Evolutionary conservation across 106 monocot genomes (phyloP), one percentile per base, ranked within the genome.

Genomic region (Posidonia australis): DNA sequence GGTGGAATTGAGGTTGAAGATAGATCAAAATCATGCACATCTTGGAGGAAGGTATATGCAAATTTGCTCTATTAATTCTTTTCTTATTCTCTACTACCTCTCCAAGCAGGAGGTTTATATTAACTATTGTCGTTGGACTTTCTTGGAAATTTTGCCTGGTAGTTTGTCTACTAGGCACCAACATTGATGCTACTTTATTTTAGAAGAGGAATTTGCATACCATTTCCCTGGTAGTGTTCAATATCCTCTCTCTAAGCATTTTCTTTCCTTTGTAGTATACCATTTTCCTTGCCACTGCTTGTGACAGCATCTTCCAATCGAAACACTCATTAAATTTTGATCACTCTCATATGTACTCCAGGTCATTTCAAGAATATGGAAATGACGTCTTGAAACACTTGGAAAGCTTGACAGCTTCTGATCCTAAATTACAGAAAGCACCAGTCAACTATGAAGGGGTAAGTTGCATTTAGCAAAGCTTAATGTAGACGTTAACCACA

Each of bases 281-380:
- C 36, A 36, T 36, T 36, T 36, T 4, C 5, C 36, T 4, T 36
- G 36, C 2, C 36, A 36, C 36, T 36, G 7, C 36, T n/a, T n/a
- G n/a, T n/a, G n/a, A n/a, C 36, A 36, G 7, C 36, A 36, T 36
- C 36, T 7, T 36, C 7, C 5, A 36, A 36, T 36, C n/a, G n/a
- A n/a, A 36, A 7, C 36, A 7, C 36, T 7, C 36, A 36, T 36
- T 7, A 36, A 36, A 36, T 36, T 36, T 36, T 36, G 36, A 36
- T 36, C 7, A 36, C 7, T 36, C 2, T 36, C 36, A 36, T 7
- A 36, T 36, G 2, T 36, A 7, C 65, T 84, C 53, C 77, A 96
- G 96, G 77, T 85, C 90, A 56, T 90, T 96, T 72, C 86, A 78
- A 18, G 84, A 87, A 19, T 96, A 96, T 75, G 96, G 96, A 47